A percentile compares a stretch with the other conserved stretches of the same genome.
phyloP scores from a whole-genome alignment of 1,284 basidiomycete genomes.

The Boletus hoseneyae region DNA sequence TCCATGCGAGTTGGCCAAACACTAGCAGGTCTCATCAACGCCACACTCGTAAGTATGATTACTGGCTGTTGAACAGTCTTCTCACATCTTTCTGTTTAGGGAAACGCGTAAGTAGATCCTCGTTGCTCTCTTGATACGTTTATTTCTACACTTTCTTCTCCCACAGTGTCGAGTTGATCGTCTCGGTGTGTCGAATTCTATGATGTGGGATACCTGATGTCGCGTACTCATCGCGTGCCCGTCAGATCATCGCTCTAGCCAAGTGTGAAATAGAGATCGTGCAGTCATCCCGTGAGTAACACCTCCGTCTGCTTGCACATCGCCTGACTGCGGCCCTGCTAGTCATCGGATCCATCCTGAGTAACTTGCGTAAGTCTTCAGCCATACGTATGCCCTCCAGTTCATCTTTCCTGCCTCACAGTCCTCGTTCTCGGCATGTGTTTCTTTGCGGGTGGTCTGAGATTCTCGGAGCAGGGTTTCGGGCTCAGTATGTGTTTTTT shows the following conservation, averaged over 20 bases:
- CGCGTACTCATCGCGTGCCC: slow-evolving; percentile 13
- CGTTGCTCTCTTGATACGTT: background rate
- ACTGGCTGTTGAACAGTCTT: background rate
- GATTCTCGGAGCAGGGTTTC: slow-evolving; percentile 76
- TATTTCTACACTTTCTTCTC: background rate
- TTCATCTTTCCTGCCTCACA: slow-evolving; percentile 24
- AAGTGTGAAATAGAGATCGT: slow-evolving; percentile 83
- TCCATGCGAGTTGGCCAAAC: slow-evolving; percentile 84
- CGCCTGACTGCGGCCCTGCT: slow-evolving; percentile 15
- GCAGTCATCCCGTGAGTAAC: slow-evolving; percentile 69
- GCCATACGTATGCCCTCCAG: background rate
- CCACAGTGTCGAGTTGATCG: slow-evolving; percentile 73
- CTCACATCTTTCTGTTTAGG: slow-evolving; percentile 39
- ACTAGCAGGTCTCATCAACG: slow-evolving; percentile 81
- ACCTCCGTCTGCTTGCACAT: slow-evolving; percentile 27
- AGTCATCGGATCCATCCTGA: slow-evolving; percentile 83
- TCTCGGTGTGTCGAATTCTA: slow-evolving; percentile 47
- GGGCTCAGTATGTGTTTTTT: slow-evolving; percentile 48
- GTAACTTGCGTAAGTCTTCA: slow-evolving; percentile 59
- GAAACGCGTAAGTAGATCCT: slow-evolving; percentile 64
- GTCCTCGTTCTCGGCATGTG: slow-evolving; percentile 76
- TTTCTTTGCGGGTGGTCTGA: slow-evolving; percentile 75
- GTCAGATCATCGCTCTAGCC: slow-evolving; percentile 74
- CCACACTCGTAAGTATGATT: slow-evolving; percentile 62
- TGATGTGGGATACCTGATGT: slow-evolving; percentile 7